phyloP scores from a whole-genome alignment of 768 basidiomycete species.

The Lactarius hengduanensis region DNA sequence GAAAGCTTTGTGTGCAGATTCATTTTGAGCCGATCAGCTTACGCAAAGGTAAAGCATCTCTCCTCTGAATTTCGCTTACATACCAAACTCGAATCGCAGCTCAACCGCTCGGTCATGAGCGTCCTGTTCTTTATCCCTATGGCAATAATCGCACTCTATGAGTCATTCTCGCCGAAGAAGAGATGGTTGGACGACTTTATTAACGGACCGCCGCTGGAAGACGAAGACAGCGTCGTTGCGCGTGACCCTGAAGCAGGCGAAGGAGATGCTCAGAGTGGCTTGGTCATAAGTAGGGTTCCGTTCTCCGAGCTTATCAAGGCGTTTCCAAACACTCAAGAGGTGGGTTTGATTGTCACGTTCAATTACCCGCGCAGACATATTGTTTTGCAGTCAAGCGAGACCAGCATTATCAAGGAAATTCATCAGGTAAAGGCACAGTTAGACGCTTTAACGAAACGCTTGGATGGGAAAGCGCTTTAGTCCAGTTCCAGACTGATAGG shows the following conservation, averaged over 20 bases:
- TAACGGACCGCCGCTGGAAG: conserved; percentile 49
- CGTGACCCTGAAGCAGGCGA: conserved; percentile 62
- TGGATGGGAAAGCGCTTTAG: conserved; percentile 34
- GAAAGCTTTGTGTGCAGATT: conserved; percentile 9
- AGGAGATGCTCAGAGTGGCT: conserved; percentile 50
- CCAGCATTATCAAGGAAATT: conserved; percentile 64
- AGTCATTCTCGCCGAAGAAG: conserved; percentile 53
- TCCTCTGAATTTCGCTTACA: conserved; percentile 16
- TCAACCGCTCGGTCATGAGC: conserved; percentile 79
- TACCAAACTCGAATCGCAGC: conserved; percentile 36
- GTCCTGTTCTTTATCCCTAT: conserved; percentile 82
- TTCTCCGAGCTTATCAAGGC: conserved; percentile 67
- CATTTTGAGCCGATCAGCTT: conserved; percentile 36
- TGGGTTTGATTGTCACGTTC: conserved; percentile 37
- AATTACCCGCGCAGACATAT: conserved; percentile 10
- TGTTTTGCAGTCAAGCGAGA: conserved; percentile 61
- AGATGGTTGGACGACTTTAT: conserved; percentile 73
- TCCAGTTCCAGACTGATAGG: not conserved
- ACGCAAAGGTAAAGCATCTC: conserved; percentile 49
- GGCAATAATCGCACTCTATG: conserved; percentile 68
- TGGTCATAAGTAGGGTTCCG: conserved; percentile 66
- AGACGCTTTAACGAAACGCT: conserved; percentile 38
- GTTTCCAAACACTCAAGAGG: conserved; percentile 73
- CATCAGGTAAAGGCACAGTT: conserved; percentile 48
- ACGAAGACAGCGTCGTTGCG: conserved; percentile 50